phyloP scores from a whole-genome alignment of 495 filamentous ascomycete species.

The Aspergillus asperescens region DNA sequence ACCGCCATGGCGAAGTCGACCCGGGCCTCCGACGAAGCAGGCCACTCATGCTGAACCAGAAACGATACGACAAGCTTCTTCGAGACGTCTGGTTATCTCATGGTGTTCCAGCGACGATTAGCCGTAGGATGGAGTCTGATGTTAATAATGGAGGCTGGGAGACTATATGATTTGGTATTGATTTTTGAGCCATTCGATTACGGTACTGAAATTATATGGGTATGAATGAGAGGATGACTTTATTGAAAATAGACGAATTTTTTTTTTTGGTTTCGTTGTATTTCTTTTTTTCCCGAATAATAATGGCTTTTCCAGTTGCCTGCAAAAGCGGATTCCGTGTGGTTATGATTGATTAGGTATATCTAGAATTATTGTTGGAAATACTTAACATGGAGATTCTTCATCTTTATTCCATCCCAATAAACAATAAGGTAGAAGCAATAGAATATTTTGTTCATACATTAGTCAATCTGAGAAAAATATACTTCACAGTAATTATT shows the following conservation, averaged over 20 bases:
- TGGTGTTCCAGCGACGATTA: conserved; percentile 80
- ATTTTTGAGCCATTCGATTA: no score
- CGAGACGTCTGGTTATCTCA: conserved; percentile 84
- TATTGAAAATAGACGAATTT: no score
- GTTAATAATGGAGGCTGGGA: conserved; percentile 98
- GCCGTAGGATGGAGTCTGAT: conserved; percentile 83
- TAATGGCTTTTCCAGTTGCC: no score
- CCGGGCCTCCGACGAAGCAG: conserved; percentile 72
- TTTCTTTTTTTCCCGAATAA: no score
- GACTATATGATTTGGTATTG: conserved; percentile 55
- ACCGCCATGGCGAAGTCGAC: conserved; percentile 91
- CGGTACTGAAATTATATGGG: not conserved
- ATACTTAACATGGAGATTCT: no score
- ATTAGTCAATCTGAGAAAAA: not conserved
- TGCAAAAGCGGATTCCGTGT: no score
- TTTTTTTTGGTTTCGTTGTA: no score
- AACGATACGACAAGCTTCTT: conserved; percentile 82
- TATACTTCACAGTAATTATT: not conserved
- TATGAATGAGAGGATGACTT: not conserved
- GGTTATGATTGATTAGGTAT: no score
- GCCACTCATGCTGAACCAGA: conserved; percentile 88
- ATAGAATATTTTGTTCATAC: not conserved
- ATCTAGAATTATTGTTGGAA: no score
- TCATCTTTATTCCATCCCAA: no score
- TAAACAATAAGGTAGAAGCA: no score